Base-by-base conservation (phyloP, 257 asterid species). In the Jacaranda mimosifolia region DNA sequence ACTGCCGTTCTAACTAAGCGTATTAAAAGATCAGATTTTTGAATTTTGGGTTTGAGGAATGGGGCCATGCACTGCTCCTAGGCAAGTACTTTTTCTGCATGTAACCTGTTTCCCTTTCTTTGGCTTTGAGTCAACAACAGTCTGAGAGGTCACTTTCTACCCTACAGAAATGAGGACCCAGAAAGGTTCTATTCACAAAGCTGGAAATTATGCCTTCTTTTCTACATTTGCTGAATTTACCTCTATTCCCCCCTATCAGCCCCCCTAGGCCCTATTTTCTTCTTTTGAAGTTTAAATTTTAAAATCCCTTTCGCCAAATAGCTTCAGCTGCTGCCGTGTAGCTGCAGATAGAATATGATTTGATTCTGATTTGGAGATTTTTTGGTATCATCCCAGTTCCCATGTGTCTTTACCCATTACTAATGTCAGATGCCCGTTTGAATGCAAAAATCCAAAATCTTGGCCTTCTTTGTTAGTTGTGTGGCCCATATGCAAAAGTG, bases 341-440 rank as follows among this genome's bases (percentile, higher is more conserved):
- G 86, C n/a, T n/a, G n/a, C 88, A 69, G 83, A 71, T 79, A 26
- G 71, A 73, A 78, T 82, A 67, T 78, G 91, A 87, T 87, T 81
- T 80, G 75, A 77, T 83, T 85, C 88, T 79, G 74, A 67, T 75
- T 64, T 72, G 70, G 70, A 39, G 49, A 77, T 51, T 26, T 26
- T 74, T 48, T 63, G 42, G 6, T 49, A 17, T 46, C 52, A 59
- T 6, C 13, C 46, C 70, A 39, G 6, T 18, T 10, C 74, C 77
- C 84, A 59, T 69, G 80, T 66, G 74, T 75, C 73, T 15, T 15
- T 74, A 64, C 80, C 72, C 74, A 60, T 48, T 46, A 65, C 72
- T 38, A 26, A 52, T 74, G 85, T 70, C 81, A 55, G 78, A 70
- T 78, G 49, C 63, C 51, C 67, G 9, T 74, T 75, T 42, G 21